Percentiles rank a stretch among this genome's conserved stretches.
Conservation (phyloP, 2,329 filamentous ascomycete genomes). For the Xylaria sp. region DNA sequence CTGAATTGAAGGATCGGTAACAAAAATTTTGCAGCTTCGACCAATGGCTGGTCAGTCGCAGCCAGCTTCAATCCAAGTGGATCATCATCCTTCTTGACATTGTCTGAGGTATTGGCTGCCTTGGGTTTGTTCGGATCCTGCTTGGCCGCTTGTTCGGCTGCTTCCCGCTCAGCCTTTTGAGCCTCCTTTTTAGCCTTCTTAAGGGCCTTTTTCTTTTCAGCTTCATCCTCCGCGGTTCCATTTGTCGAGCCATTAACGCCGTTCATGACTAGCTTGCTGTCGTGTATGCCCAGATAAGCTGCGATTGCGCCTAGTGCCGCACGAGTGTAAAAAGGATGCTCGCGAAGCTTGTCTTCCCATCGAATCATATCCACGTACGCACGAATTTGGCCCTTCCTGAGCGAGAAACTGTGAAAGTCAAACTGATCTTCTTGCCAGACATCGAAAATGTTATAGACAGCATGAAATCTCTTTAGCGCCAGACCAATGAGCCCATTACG, state of each 20-base stretch:
- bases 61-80: constrained; percentile 84
- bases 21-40: constrained; percentile 88
- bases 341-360: constrained; percentile 91
- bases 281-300: constrained; percentile 82
- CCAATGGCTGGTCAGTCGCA: constrained; percentile 83
- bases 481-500: constrained; percentile 84
- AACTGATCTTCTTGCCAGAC: constrained; percentile 99
- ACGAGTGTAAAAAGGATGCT: constrained; percentile 92
- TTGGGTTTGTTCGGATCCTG: constrained; percentile 85
- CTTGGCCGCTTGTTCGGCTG: constrained; percentile 80
- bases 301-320: constrained; percentile 84
- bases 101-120: constrained; percentile 68
- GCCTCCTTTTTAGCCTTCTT: constrained; percentile 92
- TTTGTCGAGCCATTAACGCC: constrained; percentile 66
- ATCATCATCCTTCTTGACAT: constrained; percentile 91
- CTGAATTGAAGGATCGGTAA: constrained; percentile 83
- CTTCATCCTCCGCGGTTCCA: constrained; percentile 64
- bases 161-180: constrained; percentile 78
- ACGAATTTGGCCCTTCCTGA: constrained; percentile 95
- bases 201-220: constrained; percentile 84
- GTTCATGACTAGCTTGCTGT: constrained; percentile 75
- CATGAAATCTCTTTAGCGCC: constrained; percentile 90
- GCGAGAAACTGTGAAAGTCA: constrained; percentile 96
- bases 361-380: constrained; percentile 96
- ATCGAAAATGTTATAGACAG: constrained; percentile 92